phyloP scores from a whole-genome alignment of 192 early-diverging fungal species.

The Backusella sp. region DNA sequence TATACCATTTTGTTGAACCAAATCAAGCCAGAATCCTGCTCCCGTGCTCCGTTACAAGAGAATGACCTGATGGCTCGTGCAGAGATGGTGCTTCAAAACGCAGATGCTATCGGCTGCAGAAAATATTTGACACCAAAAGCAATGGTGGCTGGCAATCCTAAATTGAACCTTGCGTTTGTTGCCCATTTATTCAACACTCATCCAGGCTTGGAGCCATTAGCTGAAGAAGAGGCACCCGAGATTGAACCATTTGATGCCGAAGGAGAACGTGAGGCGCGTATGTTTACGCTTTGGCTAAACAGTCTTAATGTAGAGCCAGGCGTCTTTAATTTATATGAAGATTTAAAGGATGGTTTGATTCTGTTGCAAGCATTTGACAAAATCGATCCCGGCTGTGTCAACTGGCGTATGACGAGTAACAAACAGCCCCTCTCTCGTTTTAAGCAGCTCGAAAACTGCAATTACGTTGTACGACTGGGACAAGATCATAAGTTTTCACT shows the following conservation, averaged over 20 bases:
- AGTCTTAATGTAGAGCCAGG: slow-evolving; percentile 95
- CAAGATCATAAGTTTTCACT: slow-evolving; percentile 86
- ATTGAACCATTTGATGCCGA: slow-evolving; percentile 82
- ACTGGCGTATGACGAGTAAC: slow-evolving; percentile 91
- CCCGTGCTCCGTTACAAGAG: slow-evolving; percentile 77
- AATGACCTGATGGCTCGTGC: slow-evolving; percentile 78
- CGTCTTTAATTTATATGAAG: slow-evolving; percentile 97
- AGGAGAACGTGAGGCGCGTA: slow-evolving; percentile 83
- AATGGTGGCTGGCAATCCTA: slow-evolving; percentile 92
- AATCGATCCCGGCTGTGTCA: slow-evolving; percentile 84
- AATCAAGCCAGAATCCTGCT: slow-evolving; percentile 81
- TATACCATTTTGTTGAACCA: slow-evolving; percentile 94
- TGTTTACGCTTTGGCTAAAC: slow-evolving; percentile 98
- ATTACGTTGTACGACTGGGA: slow-evolving; percentile 89
- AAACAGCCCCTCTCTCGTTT: slow-evolving; percentile 79
- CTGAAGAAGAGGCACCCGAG: slow-evolving; percentile 89
- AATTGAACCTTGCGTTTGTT: slow-evolving; percentile 98
- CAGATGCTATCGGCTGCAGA: slow-evolving; percentile 90
- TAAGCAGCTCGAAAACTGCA: slow-evolving; percentile 98
- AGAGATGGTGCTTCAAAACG: slow-evolving; percentile 86
- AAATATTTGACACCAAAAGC: slow-evolving; percentile 95
- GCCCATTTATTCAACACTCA: slow-evolving; percentile 98
- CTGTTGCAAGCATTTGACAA: slow-evolving; percentile 97
- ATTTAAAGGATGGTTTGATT: slow-evolving; percentile 87
- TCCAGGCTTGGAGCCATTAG: slow-evolving; percentile 89